phyloP scores from a whole-genome alignment of 164 flowering plant genomes.

The Dillenia suffruticosa region DNA sequence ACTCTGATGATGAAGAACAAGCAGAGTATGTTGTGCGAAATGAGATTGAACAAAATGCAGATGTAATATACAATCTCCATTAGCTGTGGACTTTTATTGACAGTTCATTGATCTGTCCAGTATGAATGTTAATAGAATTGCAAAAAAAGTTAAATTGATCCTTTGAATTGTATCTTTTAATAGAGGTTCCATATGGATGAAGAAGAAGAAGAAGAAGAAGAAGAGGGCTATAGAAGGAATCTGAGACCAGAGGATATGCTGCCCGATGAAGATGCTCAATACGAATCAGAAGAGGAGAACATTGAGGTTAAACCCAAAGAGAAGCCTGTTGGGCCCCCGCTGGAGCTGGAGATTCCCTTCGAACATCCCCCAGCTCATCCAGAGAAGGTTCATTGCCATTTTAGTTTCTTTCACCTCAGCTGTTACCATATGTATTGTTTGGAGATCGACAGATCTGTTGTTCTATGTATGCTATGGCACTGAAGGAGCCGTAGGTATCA shows the following conservation, averaged over 20 bases:
- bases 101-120: too few species aligned
- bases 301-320: constrained; percentile 60
- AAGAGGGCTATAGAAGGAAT: constrained; percentile 66
- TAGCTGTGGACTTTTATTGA: too few species aligned
- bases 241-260: constrained; percentile 81
- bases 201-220: constrained; percentile 86
- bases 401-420: not conserved
- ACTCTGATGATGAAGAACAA: constrained; percentile 90
- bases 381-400: constrained; percentile 46
- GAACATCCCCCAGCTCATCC: constrained; percentile 80
- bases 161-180: not conserved
- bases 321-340: constrained; percentile 91
- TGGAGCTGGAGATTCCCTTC: constrained; percentile 85
- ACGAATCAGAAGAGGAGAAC: constrained; percentile 86
- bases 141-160: not conserved
- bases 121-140: too few species aligned
- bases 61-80: constrained; percentile 24
- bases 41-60: constrained; percentile 54
- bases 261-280: constrained; percentile 76
- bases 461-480: too few species aligned
- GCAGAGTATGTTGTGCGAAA: constrained; percentile 59
- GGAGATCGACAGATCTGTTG: too few species aligned
- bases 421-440: too few species aligned
- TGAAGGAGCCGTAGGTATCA: too few species aligned
- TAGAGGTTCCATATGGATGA: constrained; percentile 79